Conservation (phyloP, 1,284 basidiomycete genomes). For the Trametes hirsuta region DNA sequence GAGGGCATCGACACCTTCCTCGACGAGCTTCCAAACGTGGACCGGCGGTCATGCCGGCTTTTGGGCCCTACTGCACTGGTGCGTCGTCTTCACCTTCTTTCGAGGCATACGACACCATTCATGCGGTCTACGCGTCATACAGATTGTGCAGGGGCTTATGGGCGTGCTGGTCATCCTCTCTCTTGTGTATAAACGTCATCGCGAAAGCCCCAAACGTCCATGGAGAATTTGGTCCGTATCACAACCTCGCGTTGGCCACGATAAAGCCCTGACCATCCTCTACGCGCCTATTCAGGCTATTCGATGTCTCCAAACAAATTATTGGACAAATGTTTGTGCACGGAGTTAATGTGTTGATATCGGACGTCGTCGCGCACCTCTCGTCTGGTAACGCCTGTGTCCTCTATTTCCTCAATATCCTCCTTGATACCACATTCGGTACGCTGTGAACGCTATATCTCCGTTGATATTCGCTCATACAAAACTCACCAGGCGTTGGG, state of each 20-base stretch:
- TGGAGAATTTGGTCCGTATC: slow-evolving; percentile 88
- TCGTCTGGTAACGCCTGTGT: slow-evolving; percentile 84
- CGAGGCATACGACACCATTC: not conserved
- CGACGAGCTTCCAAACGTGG: slow-evolving; percentile 50
- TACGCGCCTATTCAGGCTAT: slow-evolving; percentile 55
- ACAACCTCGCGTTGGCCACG: not conserved
- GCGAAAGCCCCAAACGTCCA: slow-evolving; percentile 82
- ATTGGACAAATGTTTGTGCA: slow-evolving; percentile 93
- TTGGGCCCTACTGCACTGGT: slow-evolving; percentile 72
- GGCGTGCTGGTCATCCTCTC: slow-evolving; percentile 86
- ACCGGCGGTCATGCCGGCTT: slow-evolving; percentile 63
- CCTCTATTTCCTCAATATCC: slow-evolving; percentile 92
- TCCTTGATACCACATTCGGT: slow-evolving; percentile 95
- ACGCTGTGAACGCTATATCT: slow-evolving; percentile 28
- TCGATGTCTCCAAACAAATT: slow-evolving; percentile 92
- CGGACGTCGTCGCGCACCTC: slow-evolving; percentile 67
- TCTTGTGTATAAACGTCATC: slow-evolving; percentile 86
- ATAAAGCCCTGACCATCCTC: not conserved
- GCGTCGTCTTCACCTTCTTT: slow-evolving; percentile 24
- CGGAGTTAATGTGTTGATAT: slow-evolving; percentile 83
- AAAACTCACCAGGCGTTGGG: slow-evolving; percentile 64
- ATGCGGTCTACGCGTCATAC: not conserved
- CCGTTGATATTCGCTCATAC: not conserved
- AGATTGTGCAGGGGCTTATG: slow-evolving; percentile 85
- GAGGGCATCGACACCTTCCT: slow-evolving; percentile 26